Evolutionary conservation across 1,284 basidiomycete species (phyloP).

Genomic region (Ganoderma sinense): DNA sequence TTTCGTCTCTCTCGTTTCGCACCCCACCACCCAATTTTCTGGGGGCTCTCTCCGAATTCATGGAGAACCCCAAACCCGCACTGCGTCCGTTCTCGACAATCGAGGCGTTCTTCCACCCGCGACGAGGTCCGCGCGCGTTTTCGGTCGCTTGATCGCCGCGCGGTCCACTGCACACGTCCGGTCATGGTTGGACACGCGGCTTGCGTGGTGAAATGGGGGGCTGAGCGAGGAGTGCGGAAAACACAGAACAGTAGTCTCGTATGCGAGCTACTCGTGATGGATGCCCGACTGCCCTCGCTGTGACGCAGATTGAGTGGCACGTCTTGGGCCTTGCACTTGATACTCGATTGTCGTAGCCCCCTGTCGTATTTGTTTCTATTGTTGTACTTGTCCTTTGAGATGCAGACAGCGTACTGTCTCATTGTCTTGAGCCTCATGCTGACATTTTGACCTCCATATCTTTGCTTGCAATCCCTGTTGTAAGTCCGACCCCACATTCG

Average conservation of each 20-base stretch:
- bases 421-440: slow-evolving; percentile 50
- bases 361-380: slow-evolving; percentile 49
- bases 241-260: slow-evolving; percentile 43
- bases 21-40: slow-evolving; percentile 92
- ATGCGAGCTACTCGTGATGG: slow-evolving; percentile 44
- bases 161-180: slow-evolving; percentile 68
- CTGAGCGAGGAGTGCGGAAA: slow-evolving; percentile 90
- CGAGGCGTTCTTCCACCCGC: slow-evolving; percentile 81
- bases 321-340: slow-evolving; percentile 63
- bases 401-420: slow-evolving; percentile 13
- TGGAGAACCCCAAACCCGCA: slow-evolving; percentile 92
- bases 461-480: slow-evolving; percentile 30
- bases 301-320: slow-evolving; percentile 66
- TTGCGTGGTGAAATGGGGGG: slow-evolving; percentile 91
- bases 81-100: slow-evolving; percentile 76
- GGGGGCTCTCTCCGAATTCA: slow-evolving; percentile 89
- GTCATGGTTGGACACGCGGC: slow-evolving; percentile 82
- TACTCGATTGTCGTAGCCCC: slow-evolving; percentile 65
- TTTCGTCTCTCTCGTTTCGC: slow-evolving; percentile 86
- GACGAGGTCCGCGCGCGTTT: slow-evolving; percentile 77
- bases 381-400: slow-evolving; percentile 37
- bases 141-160: slow-evolving; percentile 92
- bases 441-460: slow-evolving; percentile 52
- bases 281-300: slow-evolving; percentile 53
- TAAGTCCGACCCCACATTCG: slow-evolving; percentile 86